These are phyloP conservation scores for Haplographium delicatum DNA, from an alignment of 495 filamentous ascomycete genomes.

Conservation along the genomic window DNA sequence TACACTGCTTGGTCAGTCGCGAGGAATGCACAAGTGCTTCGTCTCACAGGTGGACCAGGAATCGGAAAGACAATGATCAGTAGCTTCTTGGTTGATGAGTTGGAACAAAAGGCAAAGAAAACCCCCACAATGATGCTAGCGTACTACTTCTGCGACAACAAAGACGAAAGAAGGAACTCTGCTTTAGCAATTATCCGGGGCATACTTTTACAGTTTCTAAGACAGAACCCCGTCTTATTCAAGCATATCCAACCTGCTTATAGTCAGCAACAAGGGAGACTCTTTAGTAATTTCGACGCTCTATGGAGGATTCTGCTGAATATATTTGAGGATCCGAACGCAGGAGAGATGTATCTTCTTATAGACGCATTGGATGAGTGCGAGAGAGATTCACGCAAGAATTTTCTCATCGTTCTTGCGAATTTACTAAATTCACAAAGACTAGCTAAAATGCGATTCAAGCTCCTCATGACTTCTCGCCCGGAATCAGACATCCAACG, in stretches of 20 bases:
- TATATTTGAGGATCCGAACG: not conserved
- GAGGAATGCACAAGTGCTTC: not conserved
- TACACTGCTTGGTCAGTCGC: not conserved
- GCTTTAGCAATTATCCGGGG: slow-evolving; percentile 35
- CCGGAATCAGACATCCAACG: not conserved
- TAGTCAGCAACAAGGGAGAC: too few relatives aligned
- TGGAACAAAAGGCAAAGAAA: not conserved
- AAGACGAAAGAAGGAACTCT: slow-evolving; percentile 37
- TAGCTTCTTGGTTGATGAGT: not conserved
- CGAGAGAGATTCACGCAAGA: not conserved
- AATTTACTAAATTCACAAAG: not conserved
- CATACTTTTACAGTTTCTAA: slow-evolving; percentile 22
- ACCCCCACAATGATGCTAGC: slow-evolving; percentile 8
- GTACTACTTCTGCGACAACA: slow-evolving; percentile 39
- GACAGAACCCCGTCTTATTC: not conserved
- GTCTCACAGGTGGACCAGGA: not conserved
- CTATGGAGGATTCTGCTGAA: not conserved
- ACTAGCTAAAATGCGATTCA: too few relatives aligned
- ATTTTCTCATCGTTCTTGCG: not conserved
- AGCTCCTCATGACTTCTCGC: not conserved
- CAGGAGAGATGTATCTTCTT: too few relatives aligned
- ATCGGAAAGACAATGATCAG: not conserved
- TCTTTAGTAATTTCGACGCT: not conserved
- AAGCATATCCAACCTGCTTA: not conserved
- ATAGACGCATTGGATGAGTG: too few relatives aligned